Conservation (phyloP, 2,329 filamentous ascomycete species). For the Diaporthe australafricana region DNA sequence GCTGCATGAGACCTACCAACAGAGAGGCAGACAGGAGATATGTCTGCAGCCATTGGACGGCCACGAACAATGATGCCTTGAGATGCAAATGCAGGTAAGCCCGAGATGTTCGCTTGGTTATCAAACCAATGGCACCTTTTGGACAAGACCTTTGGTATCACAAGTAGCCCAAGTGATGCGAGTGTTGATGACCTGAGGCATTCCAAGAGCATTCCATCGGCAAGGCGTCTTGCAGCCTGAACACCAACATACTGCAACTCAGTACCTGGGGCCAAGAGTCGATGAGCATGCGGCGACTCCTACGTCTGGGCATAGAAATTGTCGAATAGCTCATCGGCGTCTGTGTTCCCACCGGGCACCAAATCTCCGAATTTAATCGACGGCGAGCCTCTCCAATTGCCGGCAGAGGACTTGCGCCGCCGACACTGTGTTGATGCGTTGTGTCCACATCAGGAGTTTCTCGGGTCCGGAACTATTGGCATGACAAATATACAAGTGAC, state of each 20-base stretch:
- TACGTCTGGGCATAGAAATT: background rate
- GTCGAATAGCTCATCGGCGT: background rate
- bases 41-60: background rate
- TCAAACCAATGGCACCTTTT: background rate
- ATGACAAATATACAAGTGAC: background rate
- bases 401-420: background rate
- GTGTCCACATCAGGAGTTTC: background rate
- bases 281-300: background rate
- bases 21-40: background rate
- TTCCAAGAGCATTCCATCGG: too few relatives aligned
- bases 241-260: background rate
- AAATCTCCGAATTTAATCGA: background rate
- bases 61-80: too few relatives aligned
- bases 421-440: background rate
- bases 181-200: background rate
- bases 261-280: background rate
- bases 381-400: background rate
- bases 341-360: background rate
- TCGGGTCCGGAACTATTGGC: background rate
- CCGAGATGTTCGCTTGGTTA: background rate
- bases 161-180: background rate
- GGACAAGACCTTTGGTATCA: background rate
- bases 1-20: constrained; percentile 13
- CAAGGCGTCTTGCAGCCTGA: background rate
- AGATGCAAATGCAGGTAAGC: background rate